Conservation (phyloP, 805 yeast genomes). For the Candida caryicola region DNA sequence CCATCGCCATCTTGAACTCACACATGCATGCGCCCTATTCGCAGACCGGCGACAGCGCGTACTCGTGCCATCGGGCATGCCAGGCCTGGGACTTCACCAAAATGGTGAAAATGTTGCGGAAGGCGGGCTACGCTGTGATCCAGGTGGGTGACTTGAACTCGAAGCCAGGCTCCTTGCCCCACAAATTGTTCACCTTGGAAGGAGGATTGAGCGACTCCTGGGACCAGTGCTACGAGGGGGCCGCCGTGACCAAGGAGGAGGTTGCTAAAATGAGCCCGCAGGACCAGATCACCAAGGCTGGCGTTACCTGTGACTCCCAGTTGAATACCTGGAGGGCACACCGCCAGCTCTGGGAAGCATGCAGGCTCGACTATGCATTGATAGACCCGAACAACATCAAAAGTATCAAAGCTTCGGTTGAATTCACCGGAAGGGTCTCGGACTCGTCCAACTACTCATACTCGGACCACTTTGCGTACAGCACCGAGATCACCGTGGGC, state of each 20-base stretch:
- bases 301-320: conserved; percentile 85
- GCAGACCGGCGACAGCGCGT: conserved; percentile 78
- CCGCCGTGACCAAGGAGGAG: conserved; percentile 20
- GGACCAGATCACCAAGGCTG: conserved; percentile 67
- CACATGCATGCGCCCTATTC: conserved; percentile 98
- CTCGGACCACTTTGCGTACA: conserved; percentile 91
- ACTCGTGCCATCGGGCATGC: conserved; percentile 83
- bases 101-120: conserved; percentile 55
- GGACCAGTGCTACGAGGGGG: conserved; percentile 54
- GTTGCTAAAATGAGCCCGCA: conserved; percentile 28
- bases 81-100: conserved; percentile 96
- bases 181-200: conserved; percentile 64
- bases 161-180: conserved; percentile 81
- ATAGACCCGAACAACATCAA: conserved; percentile 54
- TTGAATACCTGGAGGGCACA: conserved; percentile 81
- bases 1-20: conserved; percentile 79
- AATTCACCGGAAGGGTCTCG: conserved; percentile 68
- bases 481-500: conserved; percentile 25
- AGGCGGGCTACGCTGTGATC: conserved; percentile 80
- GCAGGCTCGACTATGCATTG: conserved; percentile 86
- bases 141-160: conserved; percentile 94
- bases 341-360: conserved; percentile 63
- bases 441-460: conserved; percentile 55
- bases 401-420: conserved; percentile 64
- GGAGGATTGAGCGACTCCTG: conserved; percentile 79